A percentile compares a stretch with the other conserved stretches of the same genome.
Conservation (phyloP, 2,329 filamentous ascomycete genomes). For the Hymenoscyphus occultus region DNA sequence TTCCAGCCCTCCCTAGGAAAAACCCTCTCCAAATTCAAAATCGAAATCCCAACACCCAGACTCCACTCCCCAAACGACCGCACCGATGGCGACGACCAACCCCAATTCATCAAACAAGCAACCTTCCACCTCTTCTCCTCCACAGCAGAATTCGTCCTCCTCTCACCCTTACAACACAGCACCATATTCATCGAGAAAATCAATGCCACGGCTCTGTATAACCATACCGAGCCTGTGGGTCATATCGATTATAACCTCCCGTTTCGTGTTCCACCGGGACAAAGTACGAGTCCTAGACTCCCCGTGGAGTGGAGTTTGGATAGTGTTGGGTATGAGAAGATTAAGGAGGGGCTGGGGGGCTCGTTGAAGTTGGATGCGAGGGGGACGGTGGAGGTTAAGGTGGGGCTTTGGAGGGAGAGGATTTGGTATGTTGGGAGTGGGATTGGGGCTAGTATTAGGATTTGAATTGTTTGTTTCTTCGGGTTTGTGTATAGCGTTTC, state of each 20-base stretch:
- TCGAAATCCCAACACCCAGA: slow-evolving; percentile 70
- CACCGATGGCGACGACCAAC: slow-evolving; percentile 44
- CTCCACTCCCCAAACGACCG: slow-evolving; percentile 53
- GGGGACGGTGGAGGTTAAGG: slow-evolving; percentile 69
- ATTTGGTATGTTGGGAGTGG: slow-evolving; percentile 69
- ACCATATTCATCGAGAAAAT: slow-evolving; percentile 75
- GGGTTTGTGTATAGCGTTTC: slow-evolving; percentile 2
- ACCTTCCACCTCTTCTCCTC: slow-evolving; percentile 85
- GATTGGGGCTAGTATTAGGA: slow-evolving; percentile 63
- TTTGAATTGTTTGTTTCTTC: slow-evolving; percentile 37
- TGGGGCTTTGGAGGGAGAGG: slow-evolving; percentile 72
- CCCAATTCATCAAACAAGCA: slow-evolving; percentile 78
- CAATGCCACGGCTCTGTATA: slow-evolving; percentile 83
- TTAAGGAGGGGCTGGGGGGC: slow-evolving; percentile 78
- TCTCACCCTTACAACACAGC: slow-evolving; percentile 72
- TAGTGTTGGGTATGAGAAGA: slow-evolving; percentile 77
- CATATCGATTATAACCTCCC: slow-evolving; percentile 71
- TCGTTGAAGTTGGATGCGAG: slow-evolving; percentile 73
- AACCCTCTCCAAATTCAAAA: slow-evolving; percentile 67
- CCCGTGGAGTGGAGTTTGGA: slow-evolving; percentile 79
- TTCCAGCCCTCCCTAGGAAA: slow-evolving; percentile 67
- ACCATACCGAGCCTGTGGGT: slow-evolving; percentile 74
- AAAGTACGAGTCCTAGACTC: slow-evolving; percentile 68
- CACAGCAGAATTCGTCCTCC: slow-evolving; percentile 78
- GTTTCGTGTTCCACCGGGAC: slow-evolving; percentile 74